Percentiles rank a stretch among this genome's conserved stretches.
phyloP scores from a whole-genome alignment of 768 basidiomycete genomes.

The Russula virescens region DNA sequence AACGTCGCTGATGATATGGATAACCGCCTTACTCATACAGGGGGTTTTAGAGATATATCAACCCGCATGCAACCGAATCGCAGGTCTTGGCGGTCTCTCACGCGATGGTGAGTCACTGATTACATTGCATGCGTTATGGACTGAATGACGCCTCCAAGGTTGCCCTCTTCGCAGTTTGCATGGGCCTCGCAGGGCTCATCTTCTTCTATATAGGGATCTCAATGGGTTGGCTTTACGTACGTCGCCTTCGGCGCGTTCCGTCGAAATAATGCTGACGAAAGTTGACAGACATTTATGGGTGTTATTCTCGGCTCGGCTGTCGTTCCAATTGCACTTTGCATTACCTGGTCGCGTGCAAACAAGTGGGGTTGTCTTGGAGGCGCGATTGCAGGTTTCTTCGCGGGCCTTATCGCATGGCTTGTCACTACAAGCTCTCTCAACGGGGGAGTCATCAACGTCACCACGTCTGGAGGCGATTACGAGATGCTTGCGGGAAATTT shows the following conservation, averaged over 20 bases:
- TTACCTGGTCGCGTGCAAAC: slow-evolving; percentile 84
- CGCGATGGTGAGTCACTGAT: slow-evolving; percentile 41
- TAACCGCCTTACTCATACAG: neutral
- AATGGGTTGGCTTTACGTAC: slow-evolving; percentile 89
- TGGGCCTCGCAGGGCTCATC: slow-evolving; percentile 77
- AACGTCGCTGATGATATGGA: neutral
- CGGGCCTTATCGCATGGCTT: slow-evolving; percentile 79
- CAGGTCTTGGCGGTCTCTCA: slow-evolving; percentile 71
- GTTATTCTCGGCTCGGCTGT: slow-evolving; percentile 82
- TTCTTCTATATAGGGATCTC: slow-evolving; percentile 90
- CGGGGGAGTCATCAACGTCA: slow-evolving; percentile 63
- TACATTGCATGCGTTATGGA: neutral
- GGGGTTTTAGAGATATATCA: slow-evolving; percentile 60
- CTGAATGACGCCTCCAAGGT: slow-evolving; percentile 38
- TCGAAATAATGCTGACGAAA: neutral
- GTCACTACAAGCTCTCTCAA: slow-evolving; percentile 72
- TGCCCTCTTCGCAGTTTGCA: slow-evolving; percentile 62
- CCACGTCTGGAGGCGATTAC: slow-evolving; percentile 36
- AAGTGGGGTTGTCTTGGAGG: slow-evolving; percentile 80
- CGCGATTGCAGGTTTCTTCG: slow-evolving; percentile 58
- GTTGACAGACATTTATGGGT: slow-evolving; percentile 73
- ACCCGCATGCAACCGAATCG: slow-evolving; percentile 68
- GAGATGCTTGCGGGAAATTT: slow-evolving; percentile 89
- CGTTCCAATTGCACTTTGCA: slow-evolving; percentile 78
- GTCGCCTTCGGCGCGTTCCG: slow-evolving; percentile 28